These are phyloP conservation scores for Emericellopsis atlantica DNA, from an alignment of 2,329 filamentous ascomycete species.

Conservation along the genomic window DNA sequence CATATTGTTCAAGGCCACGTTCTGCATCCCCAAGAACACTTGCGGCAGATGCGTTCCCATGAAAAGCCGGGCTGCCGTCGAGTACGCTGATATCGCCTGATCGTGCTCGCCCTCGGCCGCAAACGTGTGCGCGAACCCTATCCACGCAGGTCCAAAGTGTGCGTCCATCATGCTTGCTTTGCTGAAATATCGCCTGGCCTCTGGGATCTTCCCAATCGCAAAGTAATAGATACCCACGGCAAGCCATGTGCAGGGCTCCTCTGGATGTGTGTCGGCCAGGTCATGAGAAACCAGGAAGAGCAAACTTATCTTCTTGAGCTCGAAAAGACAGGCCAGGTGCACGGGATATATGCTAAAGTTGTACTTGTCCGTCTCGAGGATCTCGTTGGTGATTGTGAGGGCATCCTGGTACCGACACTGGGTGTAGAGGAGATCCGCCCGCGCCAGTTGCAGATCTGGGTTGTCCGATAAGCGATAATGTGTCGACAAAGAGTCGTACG, in stretches of 20 bases:
- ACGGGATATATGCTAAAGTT: conserved; percentile 83
- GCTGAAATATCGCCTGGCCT: conserved; percentile 90
- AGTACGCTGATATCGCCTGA: conserved; percentile 95
- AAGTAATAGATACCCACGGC: conserved; percentile 95
- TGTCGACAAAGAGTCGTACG: conserved; percentile 81
- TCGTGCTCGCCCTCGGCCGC: conserved; percentile 96
- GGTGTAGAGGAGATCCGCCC: conserved; percentile 84
- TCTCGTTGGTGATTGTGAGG: conserved; percentile 67
- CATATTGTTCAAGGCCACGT: conserved; percentile 92
- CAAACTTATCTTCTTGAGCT: conserved; percentile 75
- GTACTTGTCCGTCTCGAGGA: conserved; percentile 75
- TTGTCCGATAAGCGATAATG: conserved; percentile 84
- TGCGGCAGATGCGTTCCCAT: conserved; percentile 95
- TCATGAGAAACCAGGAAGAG: conserved; percentile 90
- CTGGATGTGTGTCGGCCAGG: conserved; percentile 79
- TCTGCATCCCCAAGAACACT: conserved; percentile 96
- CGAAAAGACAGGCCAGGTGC: conserved; percentile 82
- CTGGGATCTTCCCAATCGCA: conserved; percentile 75
- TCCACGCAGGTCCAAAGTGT: conserved; percentile 96
- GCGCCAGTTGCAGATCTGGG: conserved; percentile 78
- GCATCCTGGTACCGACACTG: conserved; percentile 90
- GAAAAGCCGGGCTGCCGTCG: conserved; percentile 85
- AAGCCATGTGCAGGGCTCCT: conserved; percentile 85
- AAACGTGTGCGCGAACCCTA: conserved; percentile 96
- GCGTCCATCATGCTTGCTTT: conserved; percentile 97